Base-by-base conservation (phyloP, 768 basidiomycete species). In the Serendipita sp. region DNA sequence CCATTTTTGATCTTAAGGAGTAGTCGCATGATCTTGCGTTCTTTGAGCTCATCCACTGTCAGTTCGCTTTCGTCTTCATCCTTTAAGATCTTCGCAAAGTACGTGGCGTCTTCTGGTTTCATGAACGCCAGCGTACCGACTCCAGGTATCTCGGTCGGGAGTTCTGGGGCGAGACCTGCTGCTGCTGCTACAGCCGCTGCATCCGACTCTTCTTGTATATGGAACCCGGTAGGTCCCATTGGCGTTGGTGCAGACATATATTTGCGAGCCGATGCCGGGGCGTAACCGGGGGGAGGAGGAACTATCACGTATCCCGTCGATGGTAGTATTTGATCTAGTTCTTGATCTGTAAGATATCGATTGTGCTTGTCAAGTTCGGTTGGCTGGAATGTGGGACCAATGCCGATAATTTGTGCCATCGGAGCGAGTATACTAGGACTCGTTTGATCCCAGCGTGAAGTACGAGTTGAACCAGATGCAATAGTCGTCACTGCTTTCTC, bases 1-100 rank as follows among this genome's bases (percentile, higher is more conserved):
- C 96, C 96, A 72, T 98, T 99, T 80, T 99, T 98, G 76, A 99
- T 98, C 76, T 98, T 98, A 69, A 99, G 81, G 63, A 99, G 78
- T 27, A 99, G 76, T 29, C 96, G 87, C 94, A 98, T 97, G 70
- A 98, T 98, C 75, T 98, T 99, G 71, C 95, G 85, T 76, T 98
- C 96, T 76, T 99, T 99, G 84, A 98, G 88, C 77, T 99, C 96
- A 60, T 98, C 96, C 5, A 98, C 88, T 0, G 88, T 84, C 53
- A 97, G 78, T 72, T 88, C 84, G 1, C 86, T 88, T 75, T 98
- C 96, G 69, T 97, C 92, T 73, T 95, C 94, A 75, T 96, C 91
- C 71, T 89, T 91, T 64, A 91, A 73, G 66, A 97, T 93, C 74
- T 97, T 96, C 62, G 92, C 87, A 68, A 99, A 98, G 75, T 98